Evolutionary conservation across 208 protist species (phyloP), one percentile per base, ranked within the genome.

Genomic region (Polymyxa betae): DNA sequence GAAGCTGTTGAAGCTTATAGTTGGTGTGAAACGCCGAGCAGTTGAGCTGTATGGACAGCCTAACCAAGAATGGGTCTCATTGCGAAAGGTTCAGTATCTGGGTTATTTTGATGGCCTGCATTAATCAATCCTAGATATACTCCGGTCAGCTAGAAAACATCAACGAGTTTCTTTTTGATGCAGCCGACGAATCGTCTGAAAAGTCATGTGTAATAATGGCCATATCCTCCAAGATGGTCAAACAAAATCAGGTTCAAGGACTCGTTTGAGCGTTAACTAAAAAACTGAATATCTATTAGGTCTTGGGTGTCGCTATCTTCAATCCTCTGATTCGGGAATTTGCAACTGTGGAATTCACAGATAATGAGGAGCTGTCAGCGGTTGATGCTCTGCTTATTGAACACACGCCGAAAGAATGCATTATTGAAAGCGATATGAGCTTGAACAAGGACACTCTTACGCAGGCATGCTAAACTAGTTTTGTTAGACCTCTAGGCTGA

Each of bases 311-410:
- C 12, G 90, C 95, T 0, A 94, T 93, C 92, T 92, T 82, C 60
- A 95, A 96, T 68, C 38, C 92, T 0, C 94, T 90, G n/a, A 77
- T 82, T 0, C 92, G 89, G 29, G 89, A 88, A 0, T 38, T 96
- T 12, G 78, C 92, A 46, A 88, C 95, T 0, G 90, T 78, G 49
- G 91, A 96, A 49, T 95, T 96, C 89, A 10, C 89, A 0, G 95
- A 96, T 82, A 93, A 95, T 78, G 95, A 95, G 5, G 93, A 95
- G 38, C 77, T 96, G 0, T 92, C 90, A 24, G 95, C 94, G 88
- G 72, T 96, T 38, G 92, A 95, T 32, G 92, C 90, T 68, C 60
- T 93, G 20, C 88, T 95, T 0, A 89, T 95, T 41, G 94, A 96
- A 82, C 89, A 93, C 29, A 91, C 93, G 29, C 91, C 95, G 0